Evolutionary conservation across 2,329 filamentous ascomycete species (phyloP), one percentile per base, ranked within the genome.

Genomic region (Aspergillus pseudotamarii): DNA sequence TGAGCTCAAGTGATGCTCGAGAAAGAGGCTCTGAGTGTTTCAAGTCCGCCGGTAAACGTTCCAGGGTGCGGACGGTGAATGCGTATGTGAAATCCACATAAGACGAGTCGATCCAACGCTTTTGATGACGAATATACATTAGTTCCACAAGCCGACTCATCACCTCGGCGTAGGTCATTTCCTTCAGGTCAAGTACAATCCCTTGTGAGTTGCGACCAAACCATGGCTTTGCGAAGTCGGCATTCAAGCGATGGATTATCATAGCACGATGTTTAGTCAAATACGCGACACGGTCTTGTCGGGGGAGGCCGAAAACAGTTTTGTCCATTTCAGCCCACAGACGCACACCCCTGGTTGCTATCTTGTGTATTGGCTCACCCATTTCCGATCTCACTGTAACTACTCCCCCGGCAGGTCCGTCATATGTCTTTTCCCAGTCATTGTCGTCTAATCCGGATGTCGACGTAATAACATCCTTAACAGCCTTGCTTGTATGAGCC

Each of bases 201-300:
- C 92, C 91, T 45, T 85, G 84, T 73, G 88, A 87, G 82, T 96
- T 94, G 67, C 88, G 87, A 57, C 93, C 93, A 73, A 97, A 97
- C 93, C 93, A 97, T 10, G 94, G 92, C 81, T 96, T 96, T 72
- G 96, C 92, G 83, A 93, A 97, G 77, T 97, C 93, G 63, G 92
- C 91, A 75, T 97, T 97, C 71, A 97, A 86, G 76, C 93, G 94
- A 82, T 92, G 89, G 80, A 97, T 96, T 76, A 96, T 95, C 79
- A 94, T 89, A 30, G 91, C 88, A 51, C 91, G 89, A 74, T 91
- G 89, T 82, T 93, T 93, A 82, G 91, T 90, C 55, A 97, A 84
- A 80, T 94, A 92, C 1, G 89, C 84, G n/a, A 95, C 83, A 30
- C 92, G 64, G 3, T 66, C 61, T 9, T 60, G 64, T 1, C 36